Evolutionary conservation across 352 stramenopile genomes (phyloP).

Genomic region (Globisporangium perplexum): DNA sequence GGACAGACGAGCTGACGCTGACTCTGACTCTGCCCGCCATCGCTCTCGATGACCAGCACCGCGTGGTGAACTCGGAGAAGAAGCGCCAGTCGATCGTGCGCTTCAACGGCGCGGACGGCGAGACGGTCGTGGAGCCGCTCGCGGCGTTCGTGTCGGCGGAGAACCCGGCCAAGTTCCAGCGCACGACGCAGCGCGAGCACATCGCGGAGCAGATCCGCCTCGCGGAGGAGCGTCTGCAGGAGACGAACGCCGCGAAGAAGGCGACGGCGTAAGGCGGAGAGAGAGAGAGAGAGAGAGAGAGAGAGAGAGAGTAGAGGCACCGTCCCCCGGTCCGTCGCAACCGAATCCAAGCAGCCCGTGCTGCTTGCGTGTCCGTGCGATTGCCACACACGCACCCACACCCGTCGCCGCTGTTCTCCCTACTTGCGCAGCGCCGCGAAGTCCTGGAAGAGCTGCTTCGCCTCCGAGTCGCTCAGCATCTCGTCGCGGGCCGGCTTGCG

Average conservation of each 20-base stretch:
- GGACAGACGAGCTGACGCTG: not conserved
- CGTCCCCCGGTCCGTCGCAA: no score
- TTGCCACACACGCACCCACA: not conserved
- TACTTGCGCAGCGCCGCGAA: constrained; percentile 71
- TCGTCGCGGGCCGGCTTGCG: constrained; percentile 59
- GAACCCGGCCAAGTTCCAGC: constrained; percentile 49
- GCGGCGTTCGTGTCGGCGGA: constrained; percentile 41
- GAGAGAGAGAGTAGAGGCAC: not conserved
- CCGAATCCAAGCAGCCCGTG: not conserved
- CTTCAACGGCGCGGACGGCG: constrained; percentile 72
- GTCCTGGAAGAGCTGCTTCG: constrained; percentile 62
- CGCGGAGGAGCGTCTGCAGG: constrained; percentile 50
- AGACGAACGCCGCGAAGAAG: constrained; percentile 43
- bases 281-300: no score
- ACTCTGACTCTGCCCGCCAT: not conserved
- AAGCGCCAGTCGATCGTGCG: constrained; percentile 81
- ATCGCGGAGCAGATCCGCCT: constrained; percentile 45
- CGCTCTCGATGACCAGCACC: constrained; percentile 30
- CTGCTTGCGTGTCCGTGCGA: not conserved
- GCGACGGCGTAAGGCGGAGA: constrained; percentile 3
- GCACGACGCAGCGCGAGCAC: constrained; percentile 63
- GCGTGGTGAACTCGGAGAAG: constrained; percentile 65
- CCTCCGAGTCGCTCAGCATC: constrained; percentile 47
- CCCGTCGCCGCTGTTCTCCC: not conserved
- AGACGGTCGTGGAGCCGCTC: constrained; percentile 65